Evolutionary conservation across 495 filamentous ascomycete species (phyloP), one percentile per base, ranked within the genome.

Genomic region (Chaetomium cochliodes): DNA sequence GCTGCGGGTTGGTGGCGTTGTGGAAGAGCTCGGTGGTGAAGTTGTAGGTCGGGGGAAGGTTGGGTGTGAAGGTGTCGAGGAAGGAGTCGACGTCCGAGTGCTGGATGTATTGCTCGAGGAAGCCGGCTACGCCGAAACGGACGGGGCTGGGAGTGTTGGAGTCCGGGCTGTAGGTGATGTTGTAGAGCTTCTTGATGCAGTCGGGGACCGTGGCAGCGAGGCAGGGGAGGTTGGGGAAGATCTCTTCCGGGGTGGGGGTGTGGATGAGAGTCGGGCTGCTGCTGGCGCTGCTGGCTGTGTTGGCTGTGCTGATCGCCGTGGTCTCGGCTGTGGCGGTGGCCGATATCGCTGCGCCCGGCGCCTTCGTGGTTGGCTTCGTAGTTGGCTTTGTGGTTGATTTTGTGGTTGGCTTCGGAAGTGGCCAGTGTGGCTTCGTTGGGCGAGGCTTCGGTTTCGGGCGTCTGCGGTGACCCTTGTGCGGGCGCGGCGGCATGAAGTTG

Each of bases 121-220:
- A 94, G 1, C 89, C 88, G 41, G 84, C 88, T 50, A 94, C 82
- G 12, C 88, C 89, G 18, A 92, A 74, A 0, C 76, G 69, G 5
- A 72, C 70, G 5, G 73, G 71, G 11, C 70, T 72, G 7, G 52
- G n/a, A 51, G 69, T 30, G 20, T 30, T 26, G n/a, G 63, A 15
- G 18, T 67, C n/a, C 0, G 71, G 67, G 20, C 68, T 63, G 59
- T 78, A 78, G 25, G 68, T 74, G 54, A 80, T 70, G 65, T 79
- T 79, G 67, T 80, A 80, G 13, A 80, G 73, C 44, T 70, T 62
- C 11, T 69, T 69, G 30, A 80, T 74, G 64, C 78, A 80, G 23
- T 67, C 69, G 0, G 78, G 78, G 25, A 67, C 72, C 0, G 71
- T 73, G 26, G 69, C 69, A 3, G 69, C 73, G 42, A 76, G 63